Conservation (phyloP, 1,139 yeast genomes). For the Magnusiomyces tetraspermus region DNA sequence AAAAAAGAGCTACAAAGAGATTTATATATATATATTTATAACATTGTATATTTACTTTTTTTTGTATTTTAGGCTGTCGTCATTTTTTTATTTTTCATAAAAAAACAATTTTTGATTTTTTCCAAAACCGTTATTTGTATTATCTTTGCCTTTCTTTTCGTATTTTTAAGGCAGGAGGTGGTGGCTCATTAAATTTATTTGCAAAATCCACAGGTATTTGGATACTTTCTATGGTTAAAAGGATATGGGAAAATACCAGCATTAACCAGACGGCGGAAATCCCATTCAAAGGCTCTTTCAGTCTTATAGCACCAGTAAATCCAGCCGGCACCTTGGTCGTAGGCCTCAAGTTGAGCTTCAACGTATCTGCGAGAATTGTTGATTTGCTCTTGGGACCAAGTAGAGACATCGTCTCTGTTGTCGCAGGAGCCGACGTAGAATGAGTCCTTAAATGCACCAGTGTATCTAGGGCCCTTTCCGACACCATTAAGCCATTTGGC, state of each 20-base stretch:
- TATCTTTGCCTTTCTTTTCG: not conserved
- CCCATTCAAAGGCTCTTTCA: conserved; percentile 83
- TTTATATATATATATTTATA: too few species aligned
- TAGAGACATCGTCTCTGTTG: conserved; percentile 42
- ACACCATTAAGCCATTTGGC: conserved; percentile 89
- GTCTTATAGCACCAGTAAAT: conserved; percentile 92
- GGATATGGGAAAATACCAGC: conserved; percentile 76
- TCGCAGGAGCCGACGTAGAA: conserved; percentile 57
- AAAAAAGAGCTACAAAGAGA: too few species aligned
- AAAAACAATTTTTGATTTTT: not conserved
- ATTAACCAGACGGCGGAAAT: conserved; percentile 48
- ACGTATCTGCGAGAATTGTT: conserved; percentile 55
- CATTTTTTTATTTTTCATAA: too few species aligned
- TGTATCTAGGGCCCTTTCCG: conserved; percentile 77
- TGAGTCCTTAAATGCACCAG: conserved; percentile 48
- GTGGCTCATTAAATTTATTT: not conserved
- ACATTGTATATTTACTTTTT: too few species aligned
- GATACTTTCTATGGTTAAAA: conserved; percentile 50
- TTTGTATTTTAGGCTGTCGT: too few species aligned
- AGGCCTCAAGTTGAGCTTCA: conserved; percentile 88
- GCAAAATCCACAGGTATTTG: conserved; percentile 52
- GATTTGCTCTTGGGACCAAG: conserved; percentile 55
- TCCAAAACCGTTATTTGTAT: not conserved
- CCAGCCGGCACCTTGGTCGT: conserved; percentile 69
- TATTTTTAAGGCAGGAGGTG: not conserved